Conservation (phyloP, 441 rosid species). For the Eruca vesicaria region DNA sequence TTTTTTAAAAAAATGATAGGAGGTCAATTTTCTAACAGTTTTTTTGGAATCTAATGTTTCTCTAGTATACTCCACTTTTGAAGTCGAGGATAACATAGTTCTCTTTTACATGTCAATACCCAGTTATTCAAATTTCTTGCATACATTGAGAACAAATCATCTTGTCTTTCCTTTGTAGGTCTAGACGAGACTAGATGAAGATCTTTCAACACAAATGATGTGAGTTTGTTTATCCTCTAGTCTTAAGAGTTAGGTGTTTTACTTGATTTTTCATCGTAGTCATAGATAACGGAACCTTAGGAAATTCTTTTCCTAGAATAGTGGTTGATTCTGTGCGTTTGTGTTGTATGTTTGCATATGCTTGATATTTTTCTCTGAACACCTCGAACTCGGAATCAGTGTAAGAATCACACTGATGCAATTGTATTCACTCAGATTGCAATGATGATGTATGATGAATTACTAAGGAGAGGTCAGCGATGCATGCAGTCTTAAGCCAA, state of each 20-base stretch:
- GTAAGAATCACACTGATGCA: slow-evolving; percentile 46
- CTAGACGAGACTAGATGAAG: slow-evolving; percentile 91
- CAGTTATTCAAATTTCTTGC: slow-evolving; percentile 26
- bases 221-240: slow-evolving; percentile 41
- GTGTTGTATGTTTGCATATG: slow-evolving; percentile 1
- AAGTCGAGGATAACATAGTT: slow-evolving; percentile 6
- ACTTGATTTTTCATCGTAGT: background rate
- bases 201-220: slow-evolving; percentile 47
- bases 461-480: slow-evolving; percentile 50
- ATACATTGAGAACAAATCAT: slow-evolving; percentile 34
- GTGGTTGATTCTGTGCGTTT: slow-evolving; percentile 6
- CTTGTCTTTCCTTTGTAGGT: slow-evolving; percentile 73
- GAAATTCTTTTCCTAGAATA: background rate
- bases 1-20: background rate
- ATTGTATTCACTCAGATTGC: slow-evolving; percentile 85
- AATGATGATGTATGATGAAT: slow-evolving; percentile 96
- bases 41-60: background rate
- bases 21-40: background rate
- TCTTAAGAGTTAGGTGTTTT: slow-evolving; percentile 35
- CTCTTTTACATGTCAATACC: slow-evolving; percentile 1
- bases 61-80: background rate
- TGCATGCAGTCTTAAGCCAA: slow-evolving; percentile 54
- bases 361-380: slow-evolving; percentile 28
- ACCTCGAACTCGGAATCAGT: slow-evolving; percentile 26
- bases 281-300: background rate